Base-by-base conservation (phyloP, 257 asterid genomes). In the Jasminum sambac region DNA sequence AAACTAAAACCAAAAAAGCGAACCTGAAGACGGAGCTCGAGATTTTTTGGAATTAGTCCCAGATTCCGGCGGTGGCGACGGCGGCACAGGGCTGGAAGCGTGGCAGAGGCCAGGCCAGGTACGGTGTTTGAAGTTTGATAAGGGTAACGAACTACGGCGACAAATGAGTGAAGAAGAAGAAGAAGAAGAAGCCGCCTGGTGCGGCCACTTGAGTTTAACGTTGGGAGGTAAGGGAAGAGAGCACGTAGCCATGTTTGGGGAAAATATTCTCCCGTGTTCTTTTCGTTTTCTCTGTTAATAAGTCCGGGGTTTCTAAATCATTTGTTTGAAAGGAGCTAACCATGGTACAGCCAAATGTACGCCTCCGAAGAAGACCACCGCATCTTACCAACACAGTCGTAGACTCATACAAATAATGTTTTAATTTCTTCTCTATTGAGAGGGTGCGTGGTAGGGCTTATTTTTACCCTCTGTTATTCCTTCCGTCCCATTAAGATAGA, bases 1-100 rank as follows among this genome's bases (percentile, higher is more conserved):
- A 6, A n/a, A 14, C 24, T 11, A 19, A 25, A 43, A 5, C 58
- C 60, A 46, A 13, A 58, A 69, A 64, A 3, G 46, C 39, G 63
- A 74, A 90, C 96, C 94, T 67, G 93, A 79, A 68, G 83, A 38
- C 1, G 81, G 74, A 72, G 68, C 55, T 7, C 71, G 58, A 13
- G 63, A 44, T 14, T 79, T 66, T 2, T 72, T 74, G 26, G 86
- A 34, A 5, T 90, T 90, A 2, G 96, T 87, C 58, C 85, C 94
- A 70, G 88, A 69, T 25, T 80, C 78, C 5, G 90, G 84, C 25
- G 80, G 83, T 1, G 79, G 69, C 9, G 70, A 26, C 14, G 82
- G 79, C 4, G 82, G 74, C 34, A 75, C 82, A 4, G 85, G 82
- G 72, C 68, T 76, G 70, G 86, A 41, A 37, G 90, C 85, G 66